Evolutionary conservation across 2,329 filamentous ascomycete species (phyloP).

Genomic region (Teratosphaeria epicoccoides): DNA sequence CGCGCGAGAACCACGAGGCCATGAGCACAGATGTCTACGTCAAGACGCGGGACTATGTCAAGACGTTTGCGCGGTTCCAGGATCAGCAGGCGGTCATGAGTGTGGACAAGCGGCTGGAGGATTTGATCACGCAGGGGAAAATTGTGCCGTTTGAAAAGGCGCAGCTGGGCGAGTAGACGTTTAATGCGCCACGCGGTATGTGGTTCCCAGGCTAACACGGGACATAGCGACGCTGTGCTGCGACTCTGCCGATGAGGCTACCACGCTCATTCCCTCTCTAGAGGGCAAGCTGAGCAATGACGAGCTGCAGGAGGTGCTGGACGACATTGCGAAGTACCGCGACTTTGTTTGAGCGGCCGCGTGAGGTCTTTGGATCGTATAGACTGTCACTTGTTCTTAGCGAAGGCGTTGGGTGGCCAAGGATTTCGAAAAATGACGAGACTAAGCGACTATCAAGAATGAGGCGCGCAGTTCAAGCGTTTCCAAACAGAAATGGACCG

Average conservation of each 20-base stretch:
- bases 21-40: conserved; percentile 42
- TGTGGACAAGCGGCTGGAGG: conserved; percentile 62
- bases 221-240: conserved; percentile 74
- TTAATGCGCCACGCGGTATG: too few relatives aligned
- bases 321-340: conserved; percentile 78
- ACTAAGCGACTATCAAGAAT: not conserved
- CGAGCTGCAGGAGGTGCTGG: conserved; percentile 74
- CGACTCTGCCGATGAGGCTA: conserved; percentile 87
- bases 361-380: not conserved
- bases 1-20: conserved; percentile 4
- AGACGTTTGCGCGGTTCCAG: conserved; percentile 92
- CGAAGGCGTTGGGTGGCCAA: not conserved
- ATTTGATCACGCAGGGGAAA: conserved; percentile 72
- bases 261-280: conserved; percentile 84
- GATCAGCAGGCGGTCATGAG: conserved; percentile 89
- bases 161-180: conserved; percentile 64
- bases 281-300: conserved; percentile 84
- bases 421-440: not conserved
- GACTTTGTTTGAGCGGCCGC: conserved; percentile 22
- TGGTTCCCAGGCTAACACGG: not conserved
- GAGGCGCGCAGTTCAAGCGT: too few relatives aligned
- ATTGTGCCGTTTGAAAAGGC: conserved; percentile 76
- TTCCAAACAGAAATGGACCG: too few relatives aligned
- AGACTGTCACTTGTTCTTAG: not conserved
- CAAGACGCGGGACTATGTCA: conserved; percentile 65